These are phyloP conservation scores for Coniella vitis DNA, from an alignment of 2,329 filamentous ascomycete genomes.

Conservation along the genomic window DNA sequence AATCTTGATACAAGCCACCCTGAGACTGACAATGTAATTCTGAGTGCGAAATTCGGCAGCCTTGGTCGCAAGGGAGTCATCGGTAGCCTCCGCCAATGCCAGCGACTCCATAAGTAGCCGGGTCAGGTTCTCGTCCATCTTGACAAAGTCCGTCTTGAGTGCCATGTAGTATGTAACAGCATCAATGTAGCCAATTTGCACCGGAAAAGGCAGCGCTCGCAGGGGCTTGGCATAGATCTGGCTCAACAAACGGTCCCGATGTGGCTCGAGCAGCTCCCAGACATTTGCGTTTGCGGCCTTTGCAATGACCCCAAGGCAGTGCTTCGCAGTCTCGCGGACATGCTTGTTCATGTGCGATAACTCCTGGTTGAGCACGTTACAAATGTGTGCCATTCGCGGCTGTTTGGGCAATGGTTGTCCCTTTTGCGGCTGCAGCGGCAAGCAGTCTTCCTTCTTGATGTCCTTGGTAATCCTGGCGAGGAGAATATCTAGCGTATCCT, in stretches of 20 bases:
- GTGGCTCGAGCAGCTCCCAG: conserved; percentile 80
- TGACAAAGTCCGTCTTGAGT: conserved; percentile 80
- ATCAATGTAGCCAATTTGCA: conserved; percentile 97
- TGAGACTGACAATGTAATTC: conserved; percentile 82
- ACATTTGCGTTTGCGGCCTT: conserved; percentile 71
- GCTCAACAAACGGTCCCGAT: conserved; percentile 81
- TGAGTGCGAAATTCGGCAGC: conserved; percentile 92
- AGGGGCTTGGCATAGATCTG: conserved; percentile 95
- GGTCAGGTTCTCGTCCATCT: conserved; percentile 87
- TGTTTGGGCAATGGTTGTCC: conserved; percentile 41
- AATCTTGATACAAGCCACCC: conserved; percentile 89
- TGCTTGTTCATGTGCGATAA: conserved; percentile 94
- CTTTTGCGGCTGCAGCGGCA: conserved; percentile 29
- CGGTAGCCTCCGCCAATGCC: conserved; percentile 87
- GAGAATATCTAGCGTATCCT: conserved; percentile 74
- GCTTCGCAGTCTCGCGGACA: conserved; percentile 80
- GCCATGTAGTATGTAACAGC: conserved; percentile 93
- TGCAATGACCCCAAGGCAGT: conserved; percentile 73
- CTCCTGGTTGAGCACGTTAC: conserved; percentile 79
- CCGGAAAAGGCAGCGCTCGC: conserved; percentile 83
- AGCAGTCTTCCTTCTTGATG: conserved; percentile 71
- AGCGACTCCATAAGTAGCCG: conserved; percentile 88
- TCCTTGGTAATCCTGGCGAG: conserved; percentile 72
- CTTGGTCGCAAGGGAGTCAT: conserved; percentile 88
- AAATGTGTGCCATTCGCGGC: conserved; percentile 66